Percentiles rank a stretch among this genome's conserved stretches.
Evolutionary conservation across 805 yeast species (phyloP).

Genomic region (Geotrichum ghanense): DNA sequence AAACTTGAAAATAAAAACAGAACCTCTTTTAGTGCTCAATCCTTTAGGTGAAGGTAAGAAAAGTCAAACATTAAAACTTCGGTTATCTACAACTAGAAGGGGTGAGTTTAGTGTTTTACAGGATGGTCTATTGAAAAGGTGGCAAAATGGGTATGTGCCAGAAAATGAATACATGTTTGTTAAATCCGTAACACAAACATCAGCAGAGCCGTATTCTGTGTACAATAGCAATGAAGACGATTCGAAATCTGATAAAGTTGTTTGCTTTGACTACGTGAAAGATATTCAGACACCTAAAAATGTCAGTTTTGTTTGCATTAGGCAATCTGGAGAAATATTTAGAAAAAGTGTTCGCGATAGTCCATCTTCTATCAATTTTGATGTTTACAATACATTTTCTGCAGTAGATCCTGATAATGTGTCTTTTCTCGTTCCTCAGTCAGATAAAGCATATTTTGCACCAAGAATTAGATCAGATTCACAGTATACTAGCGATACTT

Average conservation of each 20-base stretch:
- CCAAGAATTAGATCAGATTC: background rate
- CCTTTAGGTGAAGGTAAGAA: conserved; percentile 12
- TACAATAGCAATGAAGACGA: conserved; percentile 37
- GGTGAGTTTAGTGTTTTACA: conserved; percentile 74
- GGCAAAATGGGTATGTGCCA: conserved; percentile 73
- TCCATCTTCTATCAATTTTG: conserved; percentile 50
- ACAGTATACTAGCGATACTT: background rate
- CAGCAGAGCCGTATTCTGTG: background rate
- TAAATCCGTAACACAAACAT: background rate
- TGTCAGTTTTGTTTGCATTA: conserved; percentile 69
- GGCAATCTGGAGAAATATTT: conserved; percentile 83
- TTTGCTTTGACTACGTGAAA: conserved; percentile 76
- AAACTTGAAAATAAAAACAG: conserved; percentile 14
- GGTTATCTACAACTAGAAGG: conserved; percentile 41
- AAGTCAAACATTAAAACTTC: conserved; percentile 14
- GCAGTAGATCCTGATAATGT: conserved; percentile 15
- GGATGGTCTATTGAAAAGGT: conserved; percentile 22
- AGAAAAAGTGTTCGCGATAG: conserved; percentile 65
- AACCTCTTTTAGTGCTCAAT: conserved; percentile 16
- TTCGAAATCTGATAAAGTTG: conserved; percentile 70
- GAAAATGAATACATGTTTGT: conserved; percentile 43
- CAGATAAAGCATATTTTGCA: background rate
- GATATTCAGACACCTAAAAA: conserved; percentile 37
- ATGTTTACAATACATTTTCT: conserved; percentile 34
- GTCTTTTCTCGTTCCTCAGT: conserved; percentile 8